phyloP scores from a whole-genome alignment of 2,329 filamentous ascomycete species.

The Penicillium fuscoglaucum region DNA sequence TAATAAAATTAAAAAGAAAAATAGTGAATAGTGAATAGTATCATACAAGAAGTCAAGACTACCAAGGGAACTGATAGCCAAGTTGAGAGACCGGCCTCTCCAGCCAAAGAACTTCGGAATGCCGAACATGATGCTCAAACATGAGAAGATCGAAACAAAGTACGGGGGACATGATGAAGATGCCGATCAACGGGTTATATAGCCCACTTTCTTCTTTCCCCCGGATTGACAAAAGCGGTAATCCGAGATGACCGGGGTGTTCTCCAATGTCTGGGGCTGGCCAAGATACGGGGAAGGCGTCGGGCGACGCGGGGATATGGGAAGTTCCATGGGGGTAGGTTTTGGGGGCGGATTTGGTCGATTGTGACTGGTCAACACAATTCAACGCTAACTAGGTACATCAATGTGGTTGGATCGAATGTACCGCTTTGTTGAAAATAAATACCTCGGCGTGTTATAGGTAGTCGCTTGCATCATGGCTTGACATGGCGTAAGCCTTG shows the following conservation, averaged over 20 bases:
- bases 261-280: constrained; percentile 16
- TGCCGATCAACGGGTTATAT: constrained; percentile 25
- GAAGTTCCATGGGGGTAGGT: constrained; percentile 5
- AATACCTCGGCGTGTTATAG: constrained; percentile 2
- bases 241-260: constrained; percentile 21
- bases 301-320: constrained; percentile 19
- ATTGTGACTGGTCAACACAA: constrained; percentile 9
- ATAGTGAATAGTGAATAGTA: not conserved
- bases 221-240: constrained; percentile 29
- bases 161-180: constrained; percentile 2
- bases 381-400: not conserved
- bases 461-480: constrained; percentile 9
- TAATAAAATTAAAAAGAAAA: no score
- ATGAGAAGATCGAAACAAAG: constrained; percentile 8
- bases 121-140: constrained; percentile 28
- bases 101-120: constrained; percentile 32
- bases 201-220: constrained; percentile 8
- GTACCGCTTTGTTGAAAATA: not conserved
- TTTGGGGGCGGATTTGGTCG: constrained; percentile 16
- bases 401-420: not conserved
- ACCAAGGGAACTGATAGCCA: constrained; percentile 46
- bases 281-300: constrained; percentile 30
- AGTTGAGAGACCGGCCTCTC: constrained; percentile 29
- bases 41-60: constrained; percentile 42
- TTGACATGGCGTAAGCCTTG: not conserved